Evolutionary conservation across 495 filamentous ascomycete species (phyloP).

Genomic region (Penicillium odoratum): DNA sequence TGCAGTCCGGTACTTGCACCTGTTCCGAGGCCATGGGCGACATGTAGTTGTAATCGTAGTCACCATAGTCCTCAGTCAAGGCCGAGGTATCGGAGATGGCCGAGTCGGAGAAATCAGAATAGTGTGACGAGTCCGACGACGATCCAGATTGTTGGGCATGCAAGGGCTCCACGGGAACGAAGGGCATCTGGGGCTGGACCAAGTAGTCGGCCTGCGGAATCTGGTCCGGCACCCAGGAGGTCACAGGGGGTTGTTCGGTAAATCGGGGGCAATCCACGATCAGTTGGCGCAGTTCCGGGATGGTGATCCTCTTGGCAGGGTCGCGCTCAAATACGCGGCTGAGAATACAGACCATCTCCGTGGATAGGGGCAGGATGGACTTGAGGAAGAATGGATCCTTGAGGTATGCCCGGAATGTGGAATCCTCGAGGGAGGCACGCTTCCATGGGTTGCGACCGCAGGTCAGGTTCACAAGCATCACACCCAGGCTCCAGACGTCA

Average conservation of each 20-base stretch:
- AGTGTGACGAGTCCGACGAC: slow-evolving; percentile 43
- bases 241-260: slow-evolving; percentile 49
- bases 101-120: slow-evolving; percentile 43
- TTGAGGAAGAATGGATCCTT: slow-evolving; percentile 85
- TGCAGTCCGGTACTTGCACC: slow-evolving; percentile 35
- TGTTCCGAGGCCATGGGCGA: slow-evolving; percentile 38
- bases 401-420: slow-evolving; percentile 90
- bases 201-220: slow-evolving; percentile 31
- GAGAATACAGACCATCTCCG: slow-evolving; percentile 86
- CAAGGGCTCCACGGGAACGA: slow-evolving; percentile 34
- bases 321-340: slow-evolving; percentile 87
- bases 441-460: slow-evolving; percentile 99
- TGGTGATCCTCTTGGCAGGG: slow-evolving; percentile 80
- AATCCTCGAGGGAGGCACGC: slow-evolving; percentile 86
- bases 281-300: slow-evolving; percentile 74
- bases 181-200: slow-evolving; percentile 31
- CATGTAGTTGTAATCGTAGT: slow-evolving; percentile 42
- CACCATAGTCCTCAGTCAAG: slow-evolving; percentile 44
- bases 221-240: slow-evolving; percentile 33
- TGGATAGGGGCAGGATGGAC: slow-evolving; percentile 88
- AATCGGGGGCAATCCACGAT: slow-evolving; percentile 78
- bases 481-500: slow-evolving; percentile 96
- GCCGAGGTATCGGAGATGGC: slow-evolving; percentile 45
- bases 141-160: slow-evolving; percentile 41
- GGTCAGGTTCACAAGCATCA: slow-evolving; percentile 95